phyloP scores from a whole-genome alignment of 2,329 filamentous ascomycete genomes.

The Aspergillus costaricaensis region DNA sequence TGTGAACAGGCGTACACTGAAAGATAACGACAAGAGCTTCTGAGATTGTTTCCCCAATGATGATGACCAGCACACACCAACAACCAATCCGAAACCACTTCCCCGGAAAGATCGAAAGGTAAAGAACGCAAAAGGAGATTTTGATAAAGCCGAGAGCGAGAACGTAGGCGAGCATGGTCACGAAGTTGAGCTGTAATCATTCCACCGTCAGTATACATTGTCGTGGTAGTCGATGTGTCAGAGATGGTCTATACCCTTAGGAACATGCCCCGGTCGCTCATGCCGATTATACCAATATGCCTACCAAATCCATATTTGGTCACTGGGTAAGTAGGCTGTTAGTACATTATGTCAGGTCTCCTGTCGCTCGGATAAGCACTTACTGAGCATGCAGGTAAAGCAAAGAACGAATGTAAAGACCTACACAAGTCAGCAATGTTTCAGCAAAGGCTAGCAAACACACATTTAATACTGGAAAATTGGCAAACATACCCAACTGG shows the following conservation, averaged over 20 bases:
- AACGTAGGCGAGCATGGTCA: constrained; percentile 26
- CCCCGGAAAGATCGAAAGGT: constrained; percentile 26
- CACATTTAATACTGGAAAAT: no score
- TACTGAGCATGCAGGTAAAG: constrained; percentile 13
- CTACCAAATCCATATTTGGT: constrained; percentile 24
- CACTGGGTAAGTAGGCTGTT: constrained; percentile 13
- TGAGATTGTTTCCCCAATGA: constrained; percentile 68
- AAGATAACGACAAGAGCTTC: constrained; percentile 65
- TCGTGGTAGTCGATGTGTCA: no score
- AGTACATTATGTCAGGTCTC: background rate
- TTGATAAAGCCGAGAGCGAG: constrained; percentile 36
- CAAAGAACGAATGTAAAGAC: constrained; percentile 17
- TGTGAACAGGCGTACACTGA: constrained; percentile 23
- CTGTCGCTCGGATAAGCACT: background rate
- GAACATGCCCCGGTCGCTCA: constrained; percentile 16
- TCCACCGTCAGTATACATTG: background rate
- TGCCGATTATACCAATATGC: constrained; percentile 17
- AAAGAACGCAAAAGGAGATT: constrained; percentile 26
- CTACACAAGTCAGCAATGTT: background rate
- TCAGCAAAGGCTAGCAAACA: background rate
- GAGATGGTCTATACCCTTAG: constrained; percentile 16
- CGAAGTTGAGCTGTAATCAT: constrained; percentile 20
- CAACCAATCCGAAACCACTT: constrained; percentile 18
- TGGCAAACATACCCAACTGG: constrained; percentile 16
- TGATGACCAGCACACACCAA: constrained; percentile 17